A percentile compares a stretch with the other conserved stretches of the same genome.
Evolutionary conservation across 495 filamentous ascomycete species (phyloP).

Genomic region (Xylaria intraflava): DNA sequence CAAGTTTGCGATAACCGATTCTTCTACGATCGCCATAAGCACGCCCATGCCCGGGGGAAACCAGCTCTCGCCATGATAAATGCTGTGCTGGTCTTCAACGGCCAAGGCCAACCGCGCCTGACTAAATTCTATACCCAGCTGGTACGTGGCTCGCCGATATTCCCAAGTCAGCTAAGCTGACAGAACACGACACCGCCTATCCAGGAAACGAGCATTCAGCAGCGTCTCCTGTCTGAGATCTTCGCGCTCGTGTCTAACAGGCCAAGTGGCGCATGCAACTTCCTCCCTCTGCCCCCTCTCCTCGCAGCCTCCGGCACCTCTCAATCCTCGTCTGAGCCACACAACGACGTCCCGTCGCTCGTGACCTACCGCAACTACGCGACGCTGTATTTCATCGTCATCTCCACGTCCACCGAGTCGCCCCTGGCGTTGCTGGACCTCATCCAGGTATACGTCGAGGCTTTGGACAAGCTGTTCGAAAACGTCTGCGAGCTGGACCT

Average conservation of each 20-base stretch:
- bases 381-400: slow-evolving; percentile 96
- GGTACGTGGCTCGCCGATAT: slow-evolving; percentile 41
- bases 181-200: slow-evolving; percentile 14
- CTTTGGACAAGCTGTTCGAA: slow-evolving; percentile 90
- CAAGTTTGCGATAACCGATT: background rate
- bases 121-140: slow-evolving; percentile 99
- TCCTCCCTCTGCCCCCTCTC: slow-evolving; percentile 63
- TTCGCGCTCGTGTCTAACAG: slow-evolving; percentile 94
- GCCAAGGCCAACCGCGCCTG: slow-evolving; percentile 88
- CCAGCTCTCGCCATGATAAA: slow-evolving; percentile 74
- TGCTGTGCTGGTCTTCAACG: slow-evolving; percentile 98
- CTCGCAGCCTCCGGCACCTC: slow-evolving; percentile 43
- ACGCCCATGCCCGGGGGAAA: background rate
- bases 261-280: slow-evolving; percentile 85
- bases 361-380: slow-evolving; percentile 98
- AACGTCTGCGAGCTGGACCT: slow-evolving; percentile 97
- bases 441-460: slow-evolving; percentile 96
- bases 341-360: slow-evolving; percentile 86
- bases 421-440: slow-evolving; percentile 92
- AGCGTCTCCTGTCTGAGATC: slow-evolving; percentile 93
- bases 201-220: slow-evolving; percentile 89
- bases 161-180: background rate
- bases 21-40: background rate
- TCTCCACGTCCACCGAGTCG: slow-evolving; percentile 93
- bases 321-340: slow-evolving; percentile 56